A percentile compares a stretch with the other conserved stretches of the same genome.
Evolutionary conservation across 2,329 filamentous ascomycete genomes (phyloP).

Genomic region (Aspergillus chevalieri): DNA sequence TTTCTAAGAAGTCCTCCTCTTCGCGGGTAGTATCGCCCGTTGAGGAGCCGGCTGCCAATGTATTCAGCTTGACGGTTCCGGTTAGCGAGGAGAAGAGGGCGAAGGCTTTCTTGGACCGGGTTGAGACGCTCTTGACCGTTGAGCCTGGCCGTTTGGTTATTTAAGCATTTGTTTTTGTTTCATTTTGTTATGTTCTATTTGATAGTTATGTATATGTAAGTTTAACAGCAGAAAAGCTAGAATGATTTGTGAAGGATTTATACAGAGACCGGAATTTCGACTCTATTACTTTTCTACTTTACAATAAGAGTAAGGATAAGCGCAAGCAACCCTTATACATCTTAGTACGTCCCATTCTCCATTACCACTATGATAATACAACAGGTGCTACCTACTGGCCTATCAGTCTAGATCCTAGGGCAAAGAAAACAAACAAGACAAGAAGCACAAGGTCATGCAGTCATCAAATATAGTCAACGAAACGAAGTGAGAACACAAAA

Average conservation of each 20-base stretch:
- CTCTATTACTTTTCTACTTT: too few relatives aligned
- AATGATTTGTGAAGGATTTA: background rate
- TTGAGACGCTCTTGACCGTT: conserved; percentile 76
- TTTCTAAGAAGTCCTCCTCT: conserved; percentile 27
- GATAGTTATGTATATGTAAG: conserved; percentile 10
- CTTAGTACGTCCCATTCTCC: too few relatives aligned
- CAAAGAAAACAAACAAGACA: background rate
- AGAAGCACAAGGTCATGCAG: conserved; percentile 16
- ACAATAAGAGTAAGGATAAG: too few relatives aligned
- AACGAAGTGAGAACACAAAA: conserved; percentile 8
- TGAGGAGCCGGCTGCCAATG: conserved; percentile 54
- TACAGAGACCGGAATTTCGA: too few relatives aligned
- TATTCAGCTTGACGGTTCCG: conserved; percentile 76
- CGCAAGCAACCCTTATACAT: too few relatives aligned
- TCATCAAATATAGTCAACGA: conserved; percentile 18
- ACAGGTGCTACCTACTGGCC: background rate
- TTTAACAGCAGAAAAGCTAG: background rate
- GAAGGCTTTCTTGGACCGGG: conserved; percentile 71
- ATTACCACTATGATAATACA: too few relatives aligned
- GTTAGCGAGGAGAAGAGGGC: conserved; percentile 77
- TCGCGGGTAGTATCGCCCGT: conserved; percentile 20
- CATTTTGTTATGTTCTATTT: conserved; percentile 11
- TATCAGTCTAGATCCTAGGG: background rate
- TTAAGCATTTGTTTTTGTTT: conserved; percentile 23
- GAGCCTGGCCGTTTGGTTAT: conserved; percentile 70